Evolutionary conservation across 2,329 filamentous ascomycete genomes (phyloP).

Genomic region (Fusarium anthophilum): DNA sequence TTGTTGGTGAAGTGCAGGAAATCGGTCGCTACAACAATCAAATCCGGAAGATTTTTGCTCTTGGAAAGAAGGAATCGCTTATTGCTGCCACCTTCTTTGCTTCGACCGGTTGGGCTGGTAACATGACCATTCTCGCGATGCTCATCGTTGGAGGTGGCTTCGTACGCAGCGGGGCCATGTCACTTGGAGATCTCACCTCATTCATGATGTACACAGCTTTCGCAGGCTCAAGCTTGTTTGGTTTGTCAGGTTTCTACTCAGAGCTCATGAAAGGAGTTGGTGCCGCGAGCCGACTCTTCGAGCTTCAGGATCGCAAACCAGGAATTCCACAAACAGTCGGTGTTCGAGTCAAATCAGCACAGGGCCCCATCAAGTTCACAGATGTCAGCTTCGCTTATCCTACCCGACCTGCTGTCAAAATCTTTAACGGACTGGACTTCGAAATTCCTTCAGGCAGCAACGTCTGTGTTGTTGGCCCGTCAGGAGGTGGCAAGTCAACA

Average conservation of each 20-base stretch:
- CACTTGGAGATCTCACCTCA: constrained; percentile 89
- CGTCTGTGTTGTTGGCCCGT: constrained; percentile 95
- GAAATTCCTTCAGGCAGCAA: constrained; percentile 93
- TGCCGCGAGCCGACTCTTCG: constrained; percentile 94
- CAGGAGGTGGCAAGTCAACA: constrained; percentile 95
- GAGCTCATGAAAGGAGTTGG: constrained; percentile 99
- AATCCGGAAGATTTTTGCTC: constrained; percentile 87
- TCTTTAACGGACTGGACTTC: constrained; percentile 90
- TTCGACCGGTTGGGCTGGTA: constrained; percentile 89
- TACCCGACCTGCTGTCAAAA: constrained; percentile 88
- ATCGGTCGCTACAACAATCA: constrained; percentile 91
- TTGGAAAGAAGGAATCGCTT: constrained; percentile 87
- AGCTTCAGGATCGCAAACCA: constrained; percentile 89
- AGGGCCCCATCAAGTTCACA: constrained; percentile 88
- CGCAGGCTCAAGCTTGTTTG: constrained; percentile 86
- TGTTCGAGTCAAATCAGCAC: constrained; percentile 79
- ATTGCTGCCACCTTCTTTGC: constrained; percentile 91
- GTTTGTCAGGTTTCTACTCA: constrained; percentile 94
- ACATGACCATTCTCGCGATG: constrained; percentile 93
- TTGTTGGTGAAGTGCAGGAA: constrained; percentile 92
- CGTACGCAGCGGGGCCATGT: constrained; percentile 86
- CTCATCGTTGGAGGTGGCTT: constrained; percentile 91
- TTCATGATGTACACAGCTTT: constrained; percentile 99
- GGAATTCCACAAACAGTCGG: constrained; percentile 90
- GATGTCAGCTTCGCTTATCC: constrained; percentile 92